Conservation (phyloP, 768 basidiomycete species). For the Pulveroboletus frians region DNA sequence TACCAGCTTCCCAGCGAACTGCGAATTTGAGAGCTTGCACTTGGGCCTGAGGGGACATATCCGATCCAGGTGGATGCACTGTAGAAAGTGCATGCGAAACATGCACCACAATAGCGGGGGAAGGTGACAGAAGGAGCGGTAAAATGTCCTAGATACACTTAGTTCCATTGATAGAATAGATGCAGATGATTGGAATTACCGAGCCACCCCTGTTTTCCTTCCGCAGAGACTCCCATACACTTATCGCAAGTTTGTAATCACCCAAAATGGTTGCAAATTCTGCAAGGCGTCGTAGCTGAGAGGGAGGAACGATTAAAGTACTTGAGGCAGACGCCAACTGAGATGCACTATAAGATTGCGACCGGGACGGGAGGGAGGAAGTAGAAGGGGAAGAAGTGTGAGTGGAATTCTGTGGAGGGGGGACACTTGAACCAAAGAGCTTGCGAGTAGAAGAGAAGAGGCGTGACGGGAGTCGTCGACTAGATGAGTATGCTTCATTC, state of each 20-base stretch:
- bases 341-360: slow-evolving; percentile 36
- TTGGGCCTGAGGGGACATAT: slow-evolving; percentile 58
- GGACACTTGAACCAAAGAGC: slow-evolving; percentile 63
- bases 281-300: slow-evolving; percentile 82
- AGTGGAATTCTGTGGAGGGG: slow-evolving; percentile 42
- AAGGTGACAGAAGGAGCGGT: slow-evolving; percentile 65
- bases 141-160: slow-evolving; percentile 64
- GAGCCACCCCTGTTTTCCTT: slow-evolving; percentile 88
- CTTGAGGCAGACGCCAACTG: slow-evolving; percentile 20
- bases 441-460: slow-evolving; percentile 84
- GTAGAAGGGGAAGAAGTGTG: slow-evolving; percentile 36
- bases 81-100: slow-evolving; percentile 54
- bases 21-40: slow-evolving; percentile 63
- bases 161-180: slow-evolving; percentile 4
- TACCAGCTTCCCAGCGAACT: slow-evolving; percentile 72
- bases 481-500: slow-evolving; percentile 85
- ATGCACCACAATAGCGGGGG: slow-evolving; percentile 54
- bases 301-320: slow-evolving; percentile 37
- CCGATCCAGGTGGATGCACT: slow-evolving; percentile 40
- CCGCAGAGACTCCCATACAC: slow-evolving; percentile 80
- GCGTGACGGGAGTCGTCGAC: slow-evolving; percentile 73
- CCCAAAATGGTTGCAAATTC: slow-evolving; percentile 93
- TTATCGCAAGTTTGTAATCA: slow-evolving; percentile 78
- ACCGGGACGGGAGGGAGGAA: slow-evolving; percentile 32
- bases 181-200: slow-evolving; percentile 36